Conservation (phyloP, 2,329 filamentous ascomycete species). For the Pseudomassariella vexata region DNA sequence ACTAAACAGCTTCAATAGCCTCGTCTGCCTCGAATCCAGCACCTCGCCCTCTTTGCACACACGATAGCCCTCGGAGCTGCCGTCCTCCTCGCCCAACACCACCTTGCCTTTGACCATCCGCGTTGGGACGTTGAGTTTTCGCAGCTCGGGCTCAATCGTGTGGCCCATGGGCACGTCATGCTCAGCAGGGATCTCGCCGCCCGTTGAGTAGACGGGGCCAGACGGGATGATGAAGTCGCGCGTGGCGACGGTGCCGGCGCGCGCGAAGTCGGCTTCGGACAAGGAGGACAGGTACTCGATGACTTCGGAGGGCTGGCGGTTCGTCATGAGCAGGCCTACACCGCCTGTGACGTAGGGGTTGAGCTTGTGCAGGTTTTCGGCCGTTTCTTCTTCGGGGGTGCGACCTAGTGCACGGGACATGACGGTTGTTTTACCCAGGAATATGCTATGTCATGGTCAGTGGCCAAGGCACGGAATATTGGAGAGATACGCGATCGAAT, state of each 20-base stretch:
- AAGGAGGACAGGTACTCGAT: constrained; percentile 67
- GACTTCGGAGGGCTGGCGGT: constrained; percentile 63
- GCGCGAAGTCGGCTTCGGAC: constrained; percentile 79
- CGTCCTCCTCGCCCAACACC: constrained; percentile 57
- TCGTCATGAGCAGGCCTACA: constrained; percentile 87
- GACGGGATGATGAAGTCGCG: constrained; percentile 75
- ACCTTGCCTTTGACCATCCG: constrained; percentile 85
- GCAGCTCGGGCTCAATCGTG: constrained; percentile 82
- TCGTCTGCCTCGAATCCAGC: constrained; percentile 86
- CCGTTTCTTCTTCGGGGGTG: constrained; percentile 70
- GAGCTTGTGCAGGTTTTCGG: constrained; percentile 69
- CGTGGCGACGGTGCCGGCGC: constrained; percentile 71
- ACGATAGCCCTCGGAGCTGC: constrained; percentile 51
- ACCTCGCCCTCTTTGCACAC: constrained; percentile 82
- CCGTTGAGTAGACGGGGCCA: constrained; percentile 75
- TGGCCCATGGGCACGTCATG: constrained; percentile 85
- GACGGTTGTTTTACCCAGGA: constrained; percentile 99
- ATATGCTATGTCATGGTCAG: constrained; percentile 75
- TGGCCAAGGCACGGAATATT: neutral
- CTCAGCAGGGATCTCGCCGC: constrained; percentile 71
- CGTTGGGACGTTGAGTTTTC: constrained; percentile 85
- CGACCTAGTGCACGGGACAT: constrained; percentile 92
- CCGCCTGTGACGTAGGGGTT: constrained; percentile 67
- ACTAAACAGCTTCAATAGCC: constrained; percentile 88
- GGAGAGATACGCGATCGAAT: constrained; percentile 1